Base-by-base conservation (phyloP, 1,284 basidiomycete species). In the Heliocybe sulcata region DNA sequence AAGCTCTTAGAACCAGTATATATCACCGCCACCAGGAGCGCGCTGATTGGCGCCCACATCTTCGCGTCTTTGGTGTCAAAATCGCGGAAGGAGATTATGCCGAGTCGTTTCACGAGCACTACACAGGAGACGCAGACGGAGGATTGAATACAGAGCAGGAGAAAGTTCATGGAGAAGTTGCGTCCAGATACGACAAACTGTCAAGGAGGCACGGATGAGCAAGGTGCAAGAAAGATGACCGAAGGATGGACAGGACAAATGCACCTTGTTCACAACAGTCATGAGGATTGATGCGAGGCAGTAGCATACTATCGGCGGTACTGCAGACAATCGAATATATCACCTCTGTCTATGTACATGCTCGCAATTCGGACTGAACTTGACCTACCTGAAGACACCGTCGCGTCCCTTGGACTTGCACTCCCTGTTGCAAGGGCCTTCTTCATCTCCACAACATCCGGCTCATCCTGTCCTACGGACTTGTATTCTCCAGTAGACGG, bases 1-100 rank as follows among this genome's bases (percentile, higher is more conserved):
- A 99, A 77, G 65, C 93, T 94, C 73, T 99, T 99, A 48, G 92
- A 96, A 8, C 97, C 97, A 0, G 97, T 98, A 72, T 98, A 99
- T 69, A 99, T 99, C 52, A 99, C 96, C 55, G 81, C 81, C 55
- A 98, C 96, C 45, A 99, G 87, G 61, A 96, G 76, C 61, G 88
- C 87, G 61, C 92, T 96, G 66, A 99, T 91, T 8, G 95, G 95
- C 69, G 93, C 92, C 97, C 97, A 99, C 53, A 79, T 77, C 69
- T 89, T 94, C 22, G 92, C 94, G 65, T 98, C 94, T 62, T 86
- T 78, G 63, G 73, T 70, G 72, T 94, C 89, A 66, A 95, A 94
- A 59, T 85, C 80, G 56, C 95, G 83, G 74, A 98, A 94, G 26
- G 87, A 87, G 62, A 99, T 96, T 54, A 96, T 66, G n/a, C 92